Evolutionary conservation across 192 early-diverging fungal genomes (phyloP), one percentile per base, ranked within the genome.

Genomic region (Mortierella alpina): DNA sequence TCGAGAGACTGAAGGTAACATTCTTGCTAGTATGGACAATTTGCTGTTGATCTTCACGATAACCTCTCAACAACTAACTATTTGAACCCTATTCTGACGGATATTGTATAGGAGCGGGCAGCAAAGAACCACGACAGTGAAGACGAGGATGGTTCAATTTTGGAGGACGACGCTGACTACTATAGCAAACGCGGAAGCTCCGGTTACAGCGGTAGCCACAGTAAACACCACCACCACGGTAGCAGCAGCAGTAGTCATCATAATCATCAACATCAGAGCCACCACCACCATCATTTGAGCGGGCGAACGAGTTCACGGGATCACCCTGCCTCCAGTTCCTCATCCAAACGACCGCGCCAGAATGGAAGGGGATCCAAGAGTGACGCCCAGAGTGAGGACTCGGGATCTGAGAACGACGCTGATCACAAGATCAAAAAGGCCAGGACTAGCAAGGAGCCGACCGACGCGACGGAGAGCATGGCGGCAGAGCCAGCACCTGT

Each of bases 1-100:
- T 95, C 20, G 85, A 86, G 55, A 75, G 93, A 11, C 68, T 91
- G 14, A 90, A 87, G 84, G 96, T 88, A 87, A 63, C 17, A 11
- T 64, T 45, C 18, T 41, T 18, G 11, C 0, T 9, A 4, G 45
- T 56, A 2, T 56, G 7, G 23, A 20, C 20, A 10, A 56, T 13
- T 56, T 1, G 9, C 18, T n/a, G 54, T 56, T 22, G 31, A 31
- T 31, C 31, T 31, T 31, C 31, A 31, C 31, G 31, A 3, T 31
- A 3, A 31, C 31, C 31, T 31, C 31, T 31, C 31, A 3, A 31
- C 3, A 31, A 2, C 31, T 31, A 31, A 31, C 31, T 31, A 31
- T 31, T 31, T 1, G 31, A 31, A 1, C 31, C 31, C 31, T 31
- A 31, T 31, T 31, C 31, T 31, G 31, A 31, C 31, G 31, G 31